These are phyloP conservation scores for Microsporum canis DNA, from an alignment of 2,329 filamentous ascomycete species.

Conservation along the genomic window DNA sequence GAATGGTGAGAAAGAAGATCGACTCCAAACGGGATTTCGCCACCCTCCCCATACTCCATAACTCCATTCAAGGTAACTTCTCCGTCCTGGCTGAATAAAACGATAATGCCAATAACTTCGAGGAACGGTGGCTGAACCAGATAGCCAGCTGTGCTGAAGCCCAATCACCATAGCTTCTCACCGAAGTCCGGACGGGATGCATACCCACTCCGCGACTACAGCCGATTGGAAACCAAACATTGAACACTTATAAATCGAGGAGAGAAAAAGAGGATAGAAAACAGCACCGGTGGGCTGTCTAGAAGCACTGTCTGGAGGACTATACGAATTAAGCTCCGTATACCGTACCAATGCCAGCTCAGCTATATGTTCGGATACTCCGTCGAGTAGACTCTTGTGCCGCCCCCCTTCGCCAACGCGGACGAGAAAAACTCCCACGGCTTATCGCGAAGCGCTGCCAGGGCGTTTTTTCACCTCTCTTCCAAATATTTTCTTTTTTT, in stretches of 20 bases:
- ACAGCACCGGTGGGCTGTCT: neutral
- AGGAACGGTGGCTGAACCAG: neutral
- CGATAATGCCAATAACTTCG: neutral
- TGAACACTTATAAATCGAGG: neutral
- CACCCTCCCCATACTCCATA: neutral
- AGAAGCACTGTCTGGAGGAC: neutral
- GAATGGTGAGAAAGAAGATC: neutral
- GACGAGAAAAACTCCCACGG: neutral
- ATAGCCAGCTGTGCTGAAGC: neutral
- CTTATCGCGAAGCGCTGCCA: slow-evolving; percentile 1
- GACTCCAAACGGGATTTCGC: neutral
- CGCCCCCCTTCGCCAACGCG: neutral
- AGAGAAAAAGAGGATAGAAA: neutral
- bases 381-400: neutral
- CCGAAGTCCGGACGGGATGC: neutral
- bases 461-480: neutral
- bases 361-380: neutral
- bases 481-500: neutral
- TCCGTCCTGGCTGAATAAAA: neutral
- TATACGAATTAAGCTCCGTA: neutral
- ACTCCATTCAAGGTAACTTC: neutral
- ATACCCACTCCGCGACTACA: neutral
- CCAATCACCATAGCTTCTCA: neutral
- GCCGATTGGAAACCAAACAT: neutral
- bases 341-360: neutral